Evolutionary conservation across 2,329 filamentous ascomycete genomes (phyloP).

Genomic region (Fusarium sp.): DNA sequence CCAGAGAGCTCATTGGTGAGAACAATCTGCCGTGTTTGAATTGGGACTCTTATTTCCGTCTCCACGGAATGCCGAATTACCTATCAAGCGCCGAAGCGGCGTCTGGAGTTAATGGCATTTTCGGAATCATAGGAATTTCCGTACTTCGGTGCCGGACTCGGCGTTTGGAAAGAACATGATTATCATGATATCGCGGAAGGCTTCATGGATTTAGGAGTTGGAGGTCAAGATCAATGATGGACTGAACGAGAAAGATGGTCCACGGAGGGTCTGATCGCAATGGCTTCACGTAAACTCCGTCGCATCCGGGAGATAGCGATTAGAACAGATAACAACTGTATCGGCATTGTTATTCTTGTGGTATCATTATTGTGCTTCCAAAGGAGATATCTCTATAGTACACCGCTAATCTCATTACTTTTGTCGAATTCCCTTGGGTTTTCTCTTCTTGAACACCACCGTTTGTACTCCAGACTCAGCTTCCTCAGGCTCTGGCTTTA

Average conservation of each 20-base stretch:
- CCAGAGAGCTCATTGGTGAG: conserved; percentile 11
- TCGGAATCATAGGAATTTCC: neutral
- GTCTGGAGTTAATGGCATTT: neutral
- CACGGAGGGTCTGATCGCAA: neutral
- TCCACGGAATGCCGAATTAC: conserved; percentile 24
- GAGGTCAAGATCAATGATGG: neutral
- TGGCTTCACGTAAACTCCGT: neutral
- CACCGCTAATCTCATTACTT: conserved; percentile 54
- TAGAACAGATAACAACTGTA: neutral
- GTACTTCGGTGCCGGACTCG: neutral
- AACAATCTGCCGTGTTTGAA: too few relatives aligned
- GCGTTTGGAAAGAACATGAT: neutral
- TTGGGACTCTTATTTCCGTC: conserved; percentile 1
- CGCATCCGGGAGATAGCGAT: neutral
- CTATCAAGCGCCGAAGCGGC: neutral
- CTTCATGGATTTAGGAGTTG: neutral
- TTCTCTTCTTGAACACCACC: conserved; percentile 84
- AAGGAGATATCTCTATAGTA: conserved; percentile 1
- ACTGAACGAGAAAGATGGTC: neutral
- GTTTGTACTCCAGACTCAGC: conserved; percentile 50
- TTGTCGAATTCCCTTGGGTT: conserved; percentile 72
- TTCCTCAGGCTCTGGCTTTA: conserved; percentile 49
- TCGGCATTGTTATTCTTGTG: conserved; percentile 11
- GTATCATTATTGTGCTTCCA: conserved; percentile 27
- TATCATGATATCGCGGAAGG: neutral